These are phyloP conservation scores for Helicosporidium sp. DNA, from an alignment of 139 green algal species.

Conservation along the genomic window DNA sequence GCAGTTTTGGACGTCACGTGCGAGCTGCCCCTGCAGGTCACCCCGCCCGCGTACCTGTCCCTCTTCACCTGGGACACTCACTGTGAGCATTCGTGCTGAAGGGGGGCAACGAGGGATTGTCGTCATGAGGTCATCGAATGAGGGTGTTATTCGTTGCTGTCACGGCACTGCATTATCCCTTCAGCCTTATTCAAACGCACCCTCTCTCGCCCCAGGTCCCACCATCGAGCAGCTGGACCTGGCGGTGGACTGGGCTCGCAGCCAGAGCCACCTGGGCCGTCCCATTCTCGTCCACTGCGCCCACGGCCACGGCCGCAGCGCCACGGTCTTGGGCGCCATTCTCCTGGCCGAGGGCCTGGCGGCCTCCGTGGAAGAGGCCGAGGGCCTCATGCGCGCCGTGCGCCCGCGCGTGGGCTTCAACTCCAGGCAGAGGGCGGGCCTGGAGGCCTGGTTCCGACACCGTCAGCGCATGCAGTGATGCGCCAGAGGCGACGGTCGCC, in stretches of 20 bases:
- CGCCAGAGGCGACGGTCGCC: too few relatives aligned
- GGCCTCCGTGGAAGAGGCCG: background rate
- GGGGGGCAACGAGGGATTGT: too few relatives aligned
- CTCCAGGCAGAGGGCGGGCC: constrained; percentile 1
- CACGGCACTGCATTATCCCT: too few relatives aligned
- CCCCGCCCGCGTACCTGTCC: constrained; percentile 24
- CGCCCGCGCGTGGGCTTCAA: constrained; percentile 4
- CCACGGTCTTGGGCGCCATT: constrained; percentile 23
- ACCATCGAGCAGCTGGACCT: constrained; percentile 20
- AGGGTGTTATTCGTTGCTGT: too few relatives aligned
- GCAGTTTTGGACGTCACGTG: constrained; percentile 45
- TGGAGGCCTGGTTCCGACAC: background rate
- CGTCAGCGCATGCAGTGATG: background rate
- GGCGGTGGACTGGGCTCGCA: constrained; percentile 28
- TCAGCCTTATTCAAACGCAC: too few relatives aligned
- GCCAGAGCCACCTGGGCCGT: constrained; percentile 12
- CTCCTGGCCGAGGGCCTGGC: background rate
- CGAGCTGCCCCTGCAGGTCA: constrained; percentile 33
- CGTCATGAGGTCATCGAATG: too few relatives aligned
- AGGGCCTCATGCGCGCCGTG: background rate
- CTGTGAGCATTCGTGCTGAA: constrained; percentile 12
- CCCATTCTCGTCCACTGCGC: constrained; percentile 11
- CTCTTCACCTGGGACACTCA: constrained; percentile 36
- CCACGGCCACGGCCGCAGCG: constrained; percentile 34
- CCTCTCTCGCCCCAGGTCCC: constrained; percentile 22